Percentiles rank a stretch among this genome's conserved stretches.
phyloP scores from a whole-genome alignment of 768 basidiomycete species.

The Inosperma sp. region DNA sequence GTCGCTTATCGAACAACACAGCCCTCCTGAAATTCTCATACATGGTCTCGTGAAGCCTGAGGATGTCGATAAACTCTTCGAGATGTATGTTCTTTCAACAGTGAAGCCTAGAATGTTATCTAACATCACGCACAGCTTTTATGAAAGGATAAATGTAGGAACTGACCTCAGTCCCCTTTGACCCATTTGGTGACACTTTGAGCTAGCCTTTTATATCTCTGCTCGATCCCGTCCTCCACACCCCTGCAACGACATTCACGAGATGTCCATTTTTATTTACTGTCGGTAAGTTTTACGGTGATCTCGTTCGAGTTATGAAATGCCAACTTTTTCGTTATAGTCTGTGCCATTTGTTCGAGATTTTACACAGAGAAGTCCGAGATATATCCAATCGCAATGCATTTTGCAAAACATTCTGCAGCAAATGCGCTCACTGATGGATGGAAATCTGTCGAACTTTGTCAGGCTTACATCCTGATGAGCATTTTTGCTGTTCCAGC shows the following conservation, averaged over 20 bases:
- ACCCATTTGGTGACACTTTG: slow-evolving; percentile 10
- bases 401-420: slow-evolving; percentile 79
- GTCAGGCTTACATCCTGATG: slow-evolving; percentile 90
- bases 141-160: slow-evolving; percentile 62
- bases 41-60: slow-evolving; percentile 73
- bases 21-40: slow-evolving; percentile 75
- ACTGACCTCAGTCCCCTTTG: slow-evolving; percentile 20
- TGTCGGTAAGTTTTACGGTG: slow-evolving; percentile 50
- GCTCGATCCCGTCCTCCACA: slow-evolving; percentile 78
- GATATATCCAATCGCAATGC: slow-evolving; percentile 85
- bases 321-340: slow-evolving; percentile 29
- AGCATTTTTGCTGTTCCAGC: slow-evolving; percentile 77
- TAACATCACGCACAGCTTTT: slow-evolving; percentile 49
- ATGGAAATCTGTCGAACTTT: slow-evolving; percentile 82
- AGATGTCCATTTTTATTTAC: slow-evolving; percentile 90
- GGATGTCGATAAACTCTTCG: slow-evolving; percentile 80
- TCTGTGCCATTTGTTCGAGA: slow-evolving; percentile 83
- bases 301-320: background rate
- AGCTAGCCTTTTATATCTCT: slow-evolving; percentile 63
- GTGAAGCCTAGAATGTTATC: background rate
- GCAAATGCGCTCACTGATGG: slow-evolving; percentile 77
- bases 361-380: slow-evolving; percentile 77
- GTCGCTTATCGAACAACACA: slow-evolving; percentile 69
- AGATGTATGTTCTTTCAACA: slow-evolving; percentile 52
- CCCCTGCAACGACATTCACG: slow-evolving; percentile 70